phyloP scores from a whole-genome alignment of 176 grass and related monocot genomes.

The Ensete glaucum region DNA sequence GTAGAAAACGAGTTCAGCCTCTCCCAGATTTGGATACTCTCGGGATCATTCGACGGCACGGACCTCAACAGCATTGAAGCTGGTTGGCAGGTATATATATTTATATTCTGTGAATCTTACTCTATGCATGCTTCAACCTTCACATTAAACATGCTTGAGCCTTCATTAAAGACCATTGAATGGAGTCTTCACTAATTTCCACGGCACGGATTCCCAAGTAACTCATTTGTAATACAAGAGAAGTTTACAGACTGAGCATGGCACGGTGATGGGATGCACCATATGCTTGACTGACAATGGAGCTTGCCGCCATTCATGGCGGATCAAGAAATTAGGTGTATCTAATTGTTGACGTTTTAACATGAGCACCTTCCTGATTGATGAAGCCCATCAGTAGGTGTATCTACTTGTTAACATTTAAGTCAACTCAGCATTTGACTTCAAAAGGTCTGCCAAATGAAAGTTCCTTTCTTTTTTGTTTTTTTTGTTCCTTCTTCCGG shows the following conservation, averaged over 20 bases:
- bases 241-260: too few relatives aligned
- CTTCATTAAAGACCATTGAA: neutral
- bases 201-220: too few relatives aligned
- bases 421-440: conserved; percentile 9
- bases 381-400: neutral
- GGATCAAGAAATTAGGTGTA: neutral
- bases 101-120: too few relatives aligned
- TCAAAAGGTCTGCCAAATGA: too few relatives aligned
- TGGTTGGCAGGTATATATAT: conserved; percentile 79
- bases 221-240: too few relatives aligned
- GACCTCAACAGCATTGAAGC: conserved; percentile 99
- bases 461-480: too few relatives aligned
- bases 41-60: conserved; percentile 89
- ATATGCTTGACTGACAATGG: neutral
- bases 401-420: conserved; percentile 7
- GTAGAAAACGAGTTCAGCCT: conserved; percentile 82
- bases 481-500: too few relatives aligned
- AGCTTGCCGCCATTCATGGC: neutral
- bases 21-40: conserved; percentile 93
- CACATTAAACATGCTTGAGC: neutral
- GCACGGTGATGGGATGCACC: neutral
- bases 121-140: too few relatives aligned
- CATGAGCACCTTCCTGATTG: neutral
- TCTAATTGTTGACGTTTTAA: neutral
- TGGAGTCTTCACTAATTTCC: neutral